These are phyloP conservation scores for Scedosporium apiospermum DNA, from an alignment of 2,329 filamentous ascomycete species.

Conservation along the genomic window DNA sequence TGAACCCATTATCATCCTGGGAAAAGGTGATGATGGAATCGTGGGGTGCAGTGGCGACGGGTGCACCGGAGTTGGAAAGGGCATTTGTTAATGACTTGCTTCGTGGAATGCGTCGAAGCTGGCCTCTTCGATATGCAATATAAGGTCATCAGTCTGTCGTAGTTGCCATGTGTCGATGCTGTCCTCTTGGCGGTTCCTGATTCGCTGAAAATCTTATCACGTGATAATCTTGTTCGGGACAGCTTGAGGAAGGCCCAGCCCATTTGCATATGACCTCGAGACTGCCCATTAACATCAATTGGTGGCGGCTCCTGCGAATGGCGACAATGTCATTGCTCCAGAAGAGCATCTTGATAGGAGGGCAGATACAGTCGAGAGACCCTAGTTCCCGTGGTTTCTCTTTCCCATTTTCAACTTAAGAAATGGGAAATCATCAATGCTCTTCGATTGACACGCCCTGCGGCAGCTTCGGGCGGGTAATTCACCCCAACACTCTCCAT, in stretches of 20 bases:
- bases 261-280: neutral
- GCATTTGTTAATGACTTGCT: neutral
- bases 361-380: too few relatives aligned
- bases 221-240: neutral
- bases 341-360: too few relatives aligned
- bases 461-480: too few relatives aligned
- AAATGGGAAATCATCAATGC: too few relatives aligned
- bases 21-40: neutral
- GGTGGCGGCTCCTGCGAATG: neutral
- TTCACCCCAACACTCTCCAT: too few relatives aligned
- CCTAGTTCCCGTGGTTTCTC: too few relatives aligned
- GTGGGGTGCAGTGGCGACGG: neutral
- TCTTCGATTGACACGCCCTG: too few relatives aligned
- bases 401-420: too few relatives aligned
- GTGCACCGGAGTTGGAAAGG: neutral
- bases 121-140: neutral
- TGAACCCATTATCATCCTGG: slow-evolving; percentile 2
- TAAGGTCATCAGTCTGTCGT: neutral
- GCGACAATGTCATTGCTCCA: too few relatives aligned
- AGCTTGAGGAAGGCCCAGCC: neutral
- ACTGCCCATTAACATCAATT: neutral
- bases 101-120: neutral
- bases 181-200: neutral
- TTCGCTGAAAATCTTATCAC: neutral
- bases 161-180: slow-evolving; percentile 7